A percentile compares a stretch with the other conserved stretches of the same genome.
Conservation (phyloP, 768 basidiomycete genomes). For the Termitomyces sp. region DNA sequence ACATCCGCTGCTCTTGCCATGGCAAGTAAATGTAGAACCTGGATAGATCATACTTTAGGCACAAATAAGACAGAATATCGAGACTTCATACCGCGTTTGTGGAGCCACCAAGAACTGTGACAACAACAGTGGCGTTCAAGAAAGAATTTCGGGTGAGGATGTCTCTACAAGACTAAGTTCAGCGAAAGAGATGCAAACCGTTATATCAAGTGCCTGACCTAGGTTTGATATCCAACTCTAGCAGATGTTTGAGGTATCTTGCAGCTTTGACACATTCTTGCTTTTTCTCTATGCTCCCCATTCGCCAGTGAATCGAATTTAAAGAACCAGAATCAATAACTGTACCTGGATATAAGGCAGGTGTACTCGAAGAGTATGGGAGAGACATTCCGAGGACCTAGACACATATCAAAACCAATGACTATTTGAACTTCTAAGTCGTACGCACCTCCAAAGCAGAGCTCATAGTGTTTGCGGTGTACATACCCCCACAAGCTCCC, state of each 20-base stretch:
- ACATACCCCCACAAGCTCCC: slow-evolving; percentile 89
- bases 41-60: not conserved
- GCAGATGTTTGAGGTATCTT: slow-evolving; percentile 68
- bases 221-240: slow-evolving; percentile 83
- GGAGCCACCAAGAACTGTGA: slow-evolving; percentile 81
- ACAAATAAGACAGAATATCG: not conserved
- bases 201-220: slow-evolving; percentile 35
- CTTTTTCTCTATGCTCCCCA: slow-evolving; percentile 56
- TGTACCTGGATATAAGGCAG: slow-evolving; percentile 68
- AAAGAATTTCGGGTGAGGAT: slow-evolving; percentile 54
- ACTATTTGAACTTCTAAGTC: not conserved
- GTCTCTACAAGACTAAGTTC: slow-evolving; percentile 28
- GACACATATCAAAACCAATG: not conserved
- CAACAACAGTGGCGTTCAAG: slow-evolving; percentile 79
- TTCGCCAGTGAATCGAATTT: not conserved
- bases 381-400: slow-evolving; percentile 79
- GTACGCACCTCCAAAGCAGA: slow-evolving; percentile 63
- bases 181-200: not conserved
- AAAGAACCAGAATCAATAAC: not conserved
- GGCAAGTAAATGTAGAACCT: slow-evolving; percentile 83
- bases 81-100: slow-evolving; percentile 72
- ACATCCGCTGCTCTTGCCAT: slow-evolving; percentile 80
- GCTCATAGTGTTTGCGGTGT: slow-evolving; percentile 90
- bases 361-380: slow-evolving; percentile 79
- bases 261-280: slow-evolving; percentile 84